Conservation (phyloP, 176 grass and related monocot genomes). For the Cocos nucifera region DNA sequence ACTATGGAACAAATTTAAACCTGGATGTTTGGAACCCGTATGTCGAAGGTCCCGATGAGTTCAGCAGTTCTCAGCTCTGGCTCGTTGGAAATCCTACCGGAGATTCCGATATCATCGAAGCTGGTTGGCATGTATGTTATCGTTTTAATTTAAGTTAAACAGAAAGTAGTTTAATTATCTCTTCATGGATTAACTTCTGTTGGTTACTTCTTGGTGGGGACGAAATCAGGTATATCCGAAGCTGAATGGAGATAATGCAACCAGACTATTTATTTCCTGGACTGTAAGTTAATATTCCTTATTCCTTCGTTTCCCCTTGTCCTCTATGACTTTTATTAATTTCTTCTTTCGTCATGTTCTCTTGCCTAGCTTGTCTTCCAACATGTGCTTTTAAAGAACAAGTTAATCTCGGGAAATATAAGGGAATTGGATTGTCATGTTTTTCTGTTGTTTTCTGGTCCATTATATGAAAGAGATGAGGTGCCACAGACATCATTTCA, state of each 20-base stretch:
- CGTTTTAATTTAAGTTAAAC: not conserved
- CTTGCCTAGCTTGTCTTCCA: too few relatives aligned
- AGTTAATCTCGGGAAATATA: too few relatives aligned
- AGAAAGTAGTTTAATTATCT: too few relatives aligned
- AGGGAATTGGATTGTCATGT: too few relatives aligned
- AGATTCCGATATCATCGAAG: slow-evolving; percentile 1
- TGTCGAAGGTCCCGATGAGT: not conserved
- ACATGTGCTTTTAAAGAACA: too few relatives aligned
- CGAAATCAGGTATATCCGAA: not conserved
- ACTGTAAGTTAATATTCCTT: slow-evolving; percentile 2
- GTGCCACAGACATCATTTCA: too few relatives aligned
- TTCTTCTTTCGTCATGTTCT: not conserved
- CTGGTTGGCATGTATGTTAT: not conserved
- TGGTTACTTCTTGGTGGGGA: too few relatives aligned
- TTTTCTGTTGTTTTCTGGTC: too few relatives aligned
- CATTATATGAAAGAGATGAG: too few relatives aligned
- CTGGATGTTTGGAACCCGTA: not conserved
- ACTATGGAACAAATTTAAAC: not conserved
- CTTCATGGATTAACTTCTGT: not conserved
- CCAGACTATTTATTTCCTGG: slow-evolving; percentile 1
- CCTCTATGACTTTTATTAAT: not conserved
- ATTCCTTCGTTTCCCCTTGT: too few relatives aligned
- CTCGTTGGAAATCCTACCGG: not conserved
- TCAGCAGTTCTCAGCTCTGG: slow-evolving; percentile 3
- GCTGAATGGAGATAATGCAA: not conserved